Percentiles rank a stretch among this genome's conserved stretches.
Conservation (phyloP, 2,329 filamentous ascomycete genomes). For the Apiospora pterosperma region DNA sequence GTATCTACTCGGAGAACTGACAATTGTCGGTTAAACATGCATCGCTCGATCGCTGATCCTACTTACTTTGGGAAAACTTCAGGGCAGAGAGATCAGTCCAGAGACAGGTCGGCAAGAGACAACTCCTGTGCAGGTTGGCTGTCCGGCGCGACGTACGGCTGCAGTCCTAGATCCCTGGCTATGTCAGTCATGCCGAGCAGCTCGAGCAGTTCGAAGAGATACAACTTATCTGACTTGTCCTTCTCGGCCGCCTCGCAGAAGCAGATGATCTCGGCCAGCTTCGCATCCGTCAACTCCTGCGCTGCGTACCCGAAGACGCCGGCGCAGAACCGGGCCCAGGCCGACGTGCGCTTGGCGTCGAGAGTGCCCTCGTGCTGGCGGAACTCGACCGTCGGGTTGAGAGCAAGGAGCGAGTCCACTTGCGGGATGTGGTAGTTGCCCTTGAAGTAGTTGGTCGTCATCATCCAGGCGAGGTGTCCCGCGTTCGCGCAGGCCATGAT, state of each 20-base stretch:
- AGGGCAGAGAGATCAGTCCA: no score
- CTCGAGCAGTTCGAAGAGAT: not conserved
- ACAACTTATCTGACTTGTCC: not conserved
- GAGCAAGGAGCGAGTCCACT: not conserved
- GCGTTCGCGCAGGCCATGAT: not conserved
- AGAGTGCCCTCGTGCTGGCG: not conserved
- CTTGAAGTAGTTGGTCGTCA: not conserved
- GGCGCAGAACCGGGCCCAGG: not conserved
- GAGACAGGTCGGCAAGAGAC: not conserved
- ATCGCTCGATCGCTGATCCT: no score
- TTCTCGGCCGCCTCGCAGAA: not conserved
- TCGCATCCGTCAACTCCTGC: not conserved
- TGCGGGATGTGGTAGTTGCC: not conserved
- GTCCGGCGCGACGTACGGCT: no score
- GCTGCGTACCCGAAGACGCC: not conserved
- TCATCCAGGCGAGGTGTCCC: not conserved
- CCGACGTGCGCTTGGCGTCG: not conserved
- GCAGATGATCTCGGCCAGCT: not conserved
- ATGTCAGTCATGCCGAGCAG: not conserved
- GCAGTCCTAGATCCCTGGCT: not conserved
- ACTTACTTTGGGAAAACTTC: no score
- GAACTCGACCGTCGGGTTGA: not conserved
- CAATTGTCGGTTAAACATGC: no score
- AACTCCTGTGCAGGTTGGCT: no score
- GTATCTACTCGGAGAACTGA: no score